Percentiles rank a stretch among this genome's conserved stretches.
phyloP scores from a whole-genome alignment of 306 rosid species.

The Pterocarpus macrocarpus region DNA sequence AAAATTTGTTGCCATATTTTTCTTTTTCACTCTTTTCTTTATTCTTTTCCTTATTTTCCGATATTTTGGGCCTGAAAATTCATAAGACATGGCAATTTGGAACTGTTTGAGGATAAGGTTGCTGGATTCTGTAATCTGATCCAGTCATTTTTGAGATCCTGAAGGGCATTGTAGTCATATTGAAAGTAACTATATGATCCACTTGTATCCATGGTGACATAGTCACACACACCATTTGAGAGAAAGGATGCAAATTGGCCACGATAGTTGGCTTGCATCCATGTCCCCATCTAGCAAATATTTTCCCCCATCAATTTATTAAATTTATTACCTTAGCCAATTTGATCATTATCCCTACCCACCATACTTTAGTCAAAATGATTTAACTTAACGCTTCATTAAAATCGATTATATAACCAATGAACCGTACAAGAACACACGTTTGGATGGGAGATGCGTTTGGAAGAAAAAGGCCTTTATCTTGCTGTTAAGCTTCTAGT shows the following conservation, averaged over 20 bases:
- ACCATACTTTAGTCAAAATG: conserved; percentile 5
- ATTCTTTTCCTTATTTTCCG: conserved; percentile 31
- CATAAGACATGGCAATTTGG: conserved; percentile 54
- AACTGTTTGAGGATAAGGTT: conserved; percentile 75
- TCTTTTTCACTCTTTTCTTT: conserved; percentile 6
- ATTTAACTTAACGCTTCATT: conserved; percentile 28
- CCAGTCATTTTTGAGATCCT: conserved; percentile 59
- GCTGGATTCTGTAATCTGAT: conserved; percentile 65
- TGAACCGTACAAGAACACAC: conserved; percentile 16
- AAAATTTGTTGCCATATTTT: conserved; percentile 72
- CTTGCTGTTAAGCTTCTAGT: conserved; percentile 1
- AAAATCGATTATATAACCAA: conserved; percentile 26
- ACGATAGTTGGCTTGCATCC: conserved; percentile 14
- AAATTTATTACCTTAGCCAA: neutral
- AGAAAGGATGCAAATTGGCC: conserved; percentile 40
- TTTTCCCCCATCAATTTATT: conserved; percentile 3
- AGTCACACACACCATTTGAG: neutral
- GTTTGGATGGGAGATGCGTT: neutral
- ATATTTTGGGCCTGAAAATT: conserved; percentile 54
- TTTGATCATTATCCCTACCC: conserved; percentile 17
- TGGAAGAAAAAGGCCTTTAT: neutral
- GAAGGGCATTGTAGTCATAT: conserved; percentile 44
- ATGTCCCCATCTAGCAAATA: conserved; percentile 14
- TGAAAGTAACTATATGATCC: neutral
- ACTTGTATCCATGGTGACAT: neutral